A percentile compares a stretch with the other conserved stretches of the same genome.
Conservation (phyloP, 2,329 filamentous ascomycete genomes). For the Sporothrix globosa region DNA sequence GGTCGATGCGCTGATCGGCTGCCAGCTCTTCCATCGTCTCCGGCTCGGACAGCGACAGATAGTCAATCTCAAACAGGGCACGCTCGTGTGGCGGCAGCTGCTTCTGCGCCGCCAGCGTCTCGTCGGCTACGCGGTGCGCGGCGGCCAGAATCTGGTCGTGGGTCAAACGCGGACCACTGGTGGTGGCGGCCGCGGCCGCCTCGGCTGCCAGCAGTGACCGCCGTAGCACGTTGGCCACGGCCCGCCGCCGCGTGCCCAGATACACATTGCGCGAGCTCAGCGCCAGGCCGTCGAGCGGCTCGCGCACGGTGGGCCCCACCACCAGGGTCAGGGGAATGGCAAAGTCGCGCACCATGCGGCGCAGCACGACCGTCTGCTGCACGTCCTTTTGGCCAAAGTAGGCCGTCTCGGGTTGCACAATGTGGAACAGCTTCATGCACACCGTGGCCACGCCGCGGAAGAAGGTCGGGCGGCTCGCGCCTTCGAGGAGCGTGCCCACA, state of each 20-base stretch:
- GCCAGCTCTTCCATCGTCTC: slow-evolving; percentile 79
- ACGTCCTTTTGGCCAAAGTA: slow-evolving; percentile 99
- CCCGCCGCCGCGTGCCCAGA: slow-evolving; percentile 73
- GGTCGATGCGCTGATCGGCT: slow-evolving; percentile 58
- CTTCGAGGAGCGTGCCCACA: slow-evolving; percentile 78
- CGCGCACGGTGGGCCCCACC: slow-evolving; percentile 74
- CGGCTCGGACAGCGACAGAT: slow-evolving; percentile 87
- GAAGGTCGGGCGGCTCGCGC: slow-evolving; percentile 84
- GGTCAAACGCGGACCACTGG: not conserved
- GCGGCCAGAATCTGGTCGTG: slow-evolving; percentile 72
- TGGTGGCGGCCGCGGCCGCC: slow-evolving; percentile 41
- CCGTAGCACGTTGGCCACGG: slow-evolving; percentile 71
- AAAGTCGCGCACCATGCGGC: slow-evolving; percentile 84
- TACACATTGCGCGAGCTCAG: slow-evolving; percentile 95
- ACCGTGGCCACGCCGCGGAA: slow-evolving; percentile 96
- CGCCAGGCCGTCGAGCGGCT: slow-evolving; percentile 76
- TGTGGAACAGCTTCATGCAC: slow-evolving; percentile 91
- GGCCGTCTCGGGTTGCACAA: slow-evolving; percentile 73
- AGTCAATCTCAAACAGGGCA: slow-evolving; percentile 81
- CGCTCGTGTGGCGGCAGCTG: slow-evolving; percentile 62
- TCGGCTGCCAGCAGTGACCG: slow-evolving; percentile 73
- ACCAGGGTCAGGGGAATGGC: slow-evolving; percentile 74
- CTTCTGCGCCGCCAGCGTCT: slow-evolving; percentile 63
- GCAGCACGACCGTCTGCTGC: slow-evolving; percentile 91
- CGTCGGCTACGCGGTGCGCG: slow-evolving; percentile 63